Conservation (phyloP, 768 basidiomycete genomes). For the Basidioascus undulatus region DNA sequence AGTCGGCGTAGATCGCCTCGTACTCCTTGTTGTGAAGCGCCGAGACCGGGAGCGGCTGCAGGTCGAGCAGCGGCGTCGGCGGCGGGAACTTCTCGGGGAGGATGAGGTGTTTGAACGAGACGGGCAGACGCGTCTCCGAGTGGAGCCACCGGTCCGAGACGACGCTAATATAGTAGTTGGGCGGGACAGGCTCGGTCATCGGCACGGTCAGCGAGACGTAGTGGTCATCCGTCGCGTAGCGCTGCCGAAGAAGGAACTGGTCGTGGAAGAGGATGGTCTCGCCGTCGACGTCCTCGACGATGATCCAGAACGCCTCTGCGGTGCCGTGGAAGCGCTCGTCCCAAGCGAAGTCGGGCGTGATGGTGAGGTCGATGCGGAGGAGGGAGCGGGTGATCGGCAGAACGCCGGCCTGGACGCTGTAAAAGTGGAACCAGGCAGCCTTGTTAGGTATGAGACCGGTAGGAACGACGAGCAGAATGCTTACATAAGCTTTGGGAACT, state of each 20-base stretch:
- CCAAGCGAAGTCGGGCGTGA: conserved; percentile 96
- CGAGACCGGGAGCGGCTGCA: conserved; percentile 67
- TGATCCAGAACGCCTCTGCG: conserved; percentile 72
- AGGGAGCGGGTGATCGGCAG: conserved; percentile 88
- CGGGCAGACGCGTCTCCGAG: conserved; percentile 75
- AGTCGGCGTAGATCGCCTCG: conserved; percentile 57
- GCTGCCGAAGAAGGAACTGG: conserved; percentile 68
- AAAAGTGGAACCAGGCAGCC: too few species aligned
- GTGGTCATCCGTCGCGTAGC: conserved; percentile 81
- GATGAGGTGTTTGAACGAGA: conserved; percentile 94
- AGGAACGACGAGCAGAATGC: too few species aligned
- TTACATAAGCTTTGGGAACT: conserved; percentile 87
- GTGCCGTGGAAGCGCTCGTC: conserved; percentile 77
- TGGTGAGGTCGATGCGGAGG: conserved; percentile 73
- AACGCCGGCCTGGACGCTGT: conserved; percentile 73
- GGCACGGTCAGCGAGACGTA: conserved; percentile 83
- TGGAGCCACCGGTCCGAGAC: conserved; percentile 92
- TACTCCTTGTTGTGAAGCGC: conserved; percentile 86
- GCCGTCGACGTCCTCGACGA: conserved; percentile 93
- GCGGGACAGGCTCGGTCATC: conserved; percentile 90
- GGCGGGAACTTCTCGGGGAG: conserved; percentile 90
- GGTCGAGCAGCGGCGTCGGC: conserved; percentile 75
- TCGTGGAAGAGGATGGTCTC: conserved; percentile 92
- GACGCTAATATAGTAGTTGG: conserved; percentile 91
- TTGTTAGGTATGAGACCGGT: too few species aligned